Evolutionary conservation across 768 basidiomycete species (phyloP), one percentile per base, ranked within the genome.

Genomic region (Suillus cothurnatus): DNA sequence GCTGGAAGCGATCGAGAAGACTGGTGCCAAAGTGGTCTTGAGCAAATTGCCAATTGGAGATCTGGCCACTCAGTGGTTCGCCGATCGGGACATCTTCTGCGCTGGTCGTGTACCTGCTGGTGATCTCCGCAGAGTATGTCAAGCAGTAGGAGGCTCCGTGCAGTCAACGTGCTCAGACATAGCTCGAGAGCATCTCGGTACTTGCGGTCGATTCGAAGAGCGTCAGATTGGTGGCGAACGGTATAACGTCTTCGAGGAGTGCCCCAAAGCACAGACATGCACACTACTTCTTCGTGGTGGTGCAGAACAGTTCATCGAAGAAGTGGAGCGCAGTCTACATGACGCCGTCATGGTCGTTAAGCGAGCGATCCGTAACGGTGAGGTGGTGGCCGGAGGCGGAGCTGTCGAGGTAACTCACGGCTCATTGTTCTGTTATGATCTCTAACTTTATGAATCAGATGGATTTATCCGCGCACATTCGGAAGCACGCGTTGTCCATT

Each of bases 331-430:
- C 63, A 95, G 94, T 86, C 79, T 99, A 70, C 97, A 99, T 73
- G 97, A 99, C 74, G 96, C 97, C 2, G 94, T 99, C 72, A 99
- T 99, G 96, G 96, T 99, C n/a, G 97, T 99, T 52, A 97, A 97
- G 79, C 85, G 97, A 61, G 97, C 97, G 5, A 90, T 99, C 70
- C 91, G 90, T 74, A 99, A 95, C 74, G 95, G 94, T 49, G 93
- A 97, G 62, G 90, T 99, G 60, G 97, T 99, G 41, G 97, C 97
- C 12, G 97, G 97, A 41, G 97, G 97, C 58, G 97, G 97, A 67
- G 97, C 97, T 17, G 91, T 93, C 62, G 97, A 99, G 88, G 96
- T 95, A 73, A 68, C 77, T 63, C 41, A 36, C 50, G 5, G 34
- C 34, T 23, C 52, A 26, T 38, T 63, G 17, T 43, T 61, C 4